These are phyloP conservation scores for Dipsacomyces acuminosporus DNA, from an alignment of 371 early-diverging fungal species.

Conservation along the genomic window DNA sequence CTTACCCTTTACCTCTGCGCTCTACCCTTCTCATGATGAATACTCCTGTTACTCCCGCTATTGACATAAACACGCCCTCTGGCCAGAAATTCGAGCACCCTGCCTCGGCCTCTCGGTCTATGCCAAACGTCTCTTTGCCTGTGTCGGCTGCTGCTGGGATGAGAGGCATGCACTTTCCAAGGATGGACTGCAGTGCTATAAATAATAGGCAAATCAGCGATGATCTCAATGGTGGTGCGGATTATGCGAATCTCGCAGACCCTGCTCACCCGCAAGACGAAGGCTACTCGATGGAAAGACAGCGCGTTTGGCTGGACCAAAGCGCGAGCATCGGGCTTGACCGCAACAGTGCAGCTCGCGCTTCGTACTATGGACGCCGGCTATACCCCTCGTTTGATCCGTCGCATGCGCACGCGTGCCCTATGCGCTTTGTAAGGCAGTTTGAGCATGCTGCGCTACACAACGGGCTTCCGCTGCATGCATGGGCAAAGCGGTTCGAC, in stretches of 20 bases:
- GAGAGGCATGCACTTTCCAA: constrained; percentile 9
- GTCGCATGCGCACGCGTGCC: constrained; percentile 18
- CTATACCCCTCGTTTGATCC: constrained; percentile 39
- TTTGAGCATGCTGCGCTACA: constrained; percentile 44
- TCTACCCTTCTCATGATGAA: too few relatives aligned
- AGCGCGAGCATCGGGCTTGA: constrained; percentile 15
- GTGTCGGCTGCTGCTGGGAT: constrained; percentile 5
- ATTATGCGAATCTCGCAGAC: constrained; percentile 5
- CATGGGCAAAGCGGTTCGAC: constrained; percentile 38
- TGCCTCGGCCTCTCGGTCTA: neutral
- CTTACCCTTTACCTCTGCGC: too few relatives aligned
- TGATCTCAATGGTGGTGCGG: constrained; percentile 1
- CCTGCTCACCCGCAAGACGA: constrained; percentile 5
- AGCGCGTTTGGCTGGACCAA: neutral
- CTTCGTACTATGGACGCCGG: constrained; percentile 32
- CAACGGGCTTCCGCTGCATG: constrained; percentile 32
- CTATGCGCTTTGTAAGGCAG: constrained; percentile 37
- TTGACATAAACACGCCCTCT: constrained; percentile 3
- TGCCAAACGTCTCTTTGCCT: constrained; percentile 1
- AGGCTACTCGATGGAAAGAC: neutral
- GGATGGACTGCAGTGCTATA: constrained; percentile 9
- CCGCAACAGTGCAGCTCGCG: constrained; percentile 23
- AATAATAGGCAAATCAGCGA: neutral
- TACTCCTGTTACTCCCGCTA: constrained; percentile 15
- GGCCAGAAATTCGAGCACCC: neutral